A percentile compares a stretch with the other conserved stretches of the same genome.
These are phyloP conservation scores for Cordyceps pruinosa DNA, from an alignment of 2,329 filamentous ascomycete genomes.

Conservation along the genomic window DNA sequence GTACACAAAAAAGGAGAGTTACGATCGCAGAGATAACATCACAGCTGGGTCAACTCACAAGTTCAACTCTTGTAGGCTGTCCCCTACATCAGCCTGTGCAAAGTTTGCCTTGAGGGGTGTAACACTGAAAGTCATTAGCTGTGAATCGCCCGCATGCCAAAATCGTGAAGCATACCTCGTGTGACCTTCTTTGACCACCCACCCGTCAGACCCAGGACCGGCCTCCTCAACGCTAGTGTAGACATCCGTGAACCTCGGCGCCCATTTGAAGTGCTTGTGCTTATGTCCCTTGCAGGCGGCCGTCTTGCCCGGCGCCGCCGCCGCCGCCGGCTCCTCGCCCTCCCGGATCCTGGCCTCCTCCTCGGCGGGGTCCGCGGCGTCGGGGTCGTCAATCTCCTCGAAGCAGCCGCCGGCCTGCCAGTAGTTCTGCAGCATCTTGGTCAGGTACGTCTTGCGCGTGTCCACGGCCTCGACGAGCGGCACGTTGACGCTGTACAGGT, in stretches of 20 bases:
- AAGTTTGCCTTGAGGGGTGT: conserved; percentile 92
- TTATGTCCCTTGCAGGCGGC: conserved; percentile 43
- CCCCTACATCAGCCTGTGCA: conserved; percentile 61
- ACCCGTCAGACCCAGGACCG: conserved; percentile 80
- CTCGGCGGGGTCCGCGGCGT: conserved; percentile 54
- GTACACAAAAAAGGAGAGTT: not conserved
- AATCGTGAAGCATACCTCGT: conserved; percentile 57
- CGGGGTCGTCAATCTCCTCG: conserved; percentile 60
- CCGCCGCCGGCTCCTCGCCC: conserved; percentile 39
- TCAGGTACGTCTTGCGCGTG: conserved; percentile 67
- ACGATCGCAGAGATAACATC: not conserved
- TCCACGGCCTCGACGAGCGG: conserved; percentile 74
- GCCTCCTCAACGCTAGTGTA: conserved; percentile 78
- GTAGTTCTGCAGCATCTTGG: conserved; percentile 81
- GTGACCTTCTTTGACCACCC: conserved; percentile 80
- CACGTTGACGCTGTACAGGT: conserved; percentile 89
- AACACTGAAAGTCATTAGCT: conserved; percentile 48
- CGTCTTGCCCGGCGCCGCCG: conserved; percentile 25
- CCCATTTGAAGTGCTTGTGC: conserved; percentile 93
- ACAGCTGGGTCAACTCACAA: conserved; percentile 57
- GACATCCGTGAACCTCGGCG: conserved; percentile 79
- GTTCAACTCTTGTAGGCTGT: conserved; percentile 65
- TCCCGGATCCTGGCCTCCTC: conserved; percentile 70
- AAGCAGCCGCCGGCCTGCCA: conserved; percentile 86
- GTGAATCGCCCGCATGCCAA: not conserved